Percentiles rank a stretch among this genome's conserved stretches.
phyloP scores from a whole-genome alignment of 495 filamentous ascomycete species.

The Penicillium roqueforti region DNA sequence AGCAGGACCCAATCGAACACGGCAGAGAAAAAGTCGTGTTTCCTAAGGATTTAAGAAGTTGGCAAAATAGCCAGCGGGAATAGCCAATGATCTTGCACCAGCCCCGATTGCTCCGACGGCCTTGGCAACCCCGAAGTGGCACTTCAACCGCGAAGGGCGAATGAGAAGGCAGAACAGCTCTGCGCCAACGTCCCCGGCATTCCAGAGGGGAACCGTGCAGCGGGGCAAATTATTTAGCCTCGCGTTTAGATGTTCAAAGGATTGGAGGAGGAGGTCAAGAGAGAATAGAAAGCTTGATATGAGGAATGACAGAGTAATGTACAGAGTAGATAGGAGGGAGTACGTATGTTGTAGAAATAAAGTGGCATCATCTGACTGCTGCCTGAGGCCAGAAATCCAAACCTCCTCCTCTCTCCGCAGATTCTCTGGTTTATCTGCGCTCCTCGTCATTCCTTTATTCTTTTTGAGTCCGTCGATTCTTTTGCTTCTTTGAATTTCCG shows the following conservation, averaged over 20 bases:
- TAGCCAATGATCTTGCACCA: not conserved
- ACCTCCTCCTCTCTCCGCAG: conserved; percentile 2
- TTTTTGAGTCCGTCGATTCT: too few species aligned
- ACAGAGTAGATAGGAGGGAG: not conserved
- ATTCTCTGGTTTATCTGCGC: conserved; percentile 8
- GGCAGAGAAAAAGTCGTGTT: not conserved
- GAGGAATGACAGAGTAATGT: not conserved
- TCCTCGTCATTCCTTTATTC: conserved; percentile 17
- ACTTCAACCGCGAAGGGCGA: conserved; percentile 6
- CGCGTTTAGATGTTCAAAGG: not conserved
- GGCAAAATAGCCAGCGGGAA: not conserved
- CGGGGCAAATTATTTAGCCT: not conserved
- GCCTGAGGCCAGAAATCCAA: conserved; percentile 9
- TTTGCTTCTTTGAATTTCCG: not conserved
- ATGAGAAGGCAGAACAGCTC: conserved; percentile 8
- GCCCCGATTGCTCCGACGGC: conserved; percentile 1
- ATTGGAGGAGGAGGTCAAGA: not conserved
- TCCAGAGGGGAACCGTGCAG: conserved; percentile 16
- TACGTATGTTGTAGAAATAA: too few species aligned
- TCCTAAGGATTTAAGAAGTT: not conserved
- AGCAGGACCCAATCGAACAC: not conserved
- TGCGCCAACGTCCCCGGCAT: conserved; percentile 2
- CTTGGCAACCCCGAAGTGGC: conserved; percentile 18
- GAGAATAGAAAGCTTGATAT: not conserved
- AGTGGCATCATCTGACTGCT: conserved; percentile 1